A percentile compares a stretch with the other conserved stretches of the same genome.
These are phyloP conservation scores for Boehmeria nivea DNA, from an alignment of 306 rosid species.

Conservation along the genomic window DNA sequence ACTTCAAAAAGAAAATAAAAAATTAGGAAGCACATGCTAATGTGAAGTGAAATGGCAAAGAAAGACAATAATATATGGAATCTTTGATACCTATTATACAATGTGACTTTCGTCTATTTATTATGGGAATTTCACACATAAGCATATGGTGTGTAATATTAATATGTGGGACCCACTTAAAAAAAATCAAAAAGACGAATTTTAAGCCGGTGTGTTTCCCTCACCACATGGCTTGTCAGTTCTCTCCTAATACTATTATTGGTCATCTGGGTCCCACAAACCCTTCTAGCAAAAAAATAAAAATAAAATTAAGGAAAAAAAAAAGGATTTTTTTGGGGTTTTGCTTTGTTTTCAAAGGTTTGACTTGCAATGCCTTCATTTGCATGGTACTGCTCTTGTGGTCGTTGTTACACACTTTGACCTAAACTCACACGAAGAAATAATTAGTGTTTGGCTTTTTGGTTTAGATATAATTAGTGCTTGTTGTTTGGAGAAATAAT, in stretches of 20 bases:
- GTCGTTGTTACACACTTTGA: too few relatives aligned
- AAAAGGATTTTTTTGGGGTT: not conserved
- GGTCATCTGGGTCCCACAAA: constrained; percentile 42
- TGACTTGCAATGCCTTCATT: not conserved
- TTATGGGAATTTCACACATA: too few relatives aligned
- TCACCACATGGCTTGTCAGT: constrained; percentile 40
- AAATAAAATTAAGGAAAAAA: too few relatives aligned
- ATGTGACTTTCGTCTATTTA: not conserved
- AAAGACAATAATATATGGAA: not conserved
- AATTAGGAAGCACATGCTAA: constrained; percentile 8
- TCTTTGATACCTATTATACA: not conserved
- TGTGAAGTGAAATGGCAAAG: not conserved
- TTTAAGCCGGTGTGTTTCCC: not conserved
- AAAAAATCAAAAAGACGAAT: not conserved
- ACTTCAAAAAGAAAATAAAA: not conserved
- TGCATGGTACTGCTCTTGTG: not conserved
- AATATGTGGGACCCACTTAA: not conserved
- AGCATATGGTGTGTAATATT: too few relatives aligned
- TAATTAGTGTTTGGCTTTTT: too few relatives aligned
- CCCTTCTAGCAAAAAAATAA: not conserved
- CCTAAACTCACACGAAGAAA: too few relatives aligned
- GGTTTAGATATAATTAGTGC: too few relatives aligned
- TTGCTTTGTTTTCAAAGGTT: not conserved
- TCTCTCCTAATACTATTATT: constrained; percentile 9
- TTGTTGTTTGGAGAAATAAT: too few relatives aligned